Evolutionary conservation across 2,329 filamentous ascomycete species (phyloP), one percentile per base, ranked within the genome.

Genomic region (Beauveria bassiana): DNA sequence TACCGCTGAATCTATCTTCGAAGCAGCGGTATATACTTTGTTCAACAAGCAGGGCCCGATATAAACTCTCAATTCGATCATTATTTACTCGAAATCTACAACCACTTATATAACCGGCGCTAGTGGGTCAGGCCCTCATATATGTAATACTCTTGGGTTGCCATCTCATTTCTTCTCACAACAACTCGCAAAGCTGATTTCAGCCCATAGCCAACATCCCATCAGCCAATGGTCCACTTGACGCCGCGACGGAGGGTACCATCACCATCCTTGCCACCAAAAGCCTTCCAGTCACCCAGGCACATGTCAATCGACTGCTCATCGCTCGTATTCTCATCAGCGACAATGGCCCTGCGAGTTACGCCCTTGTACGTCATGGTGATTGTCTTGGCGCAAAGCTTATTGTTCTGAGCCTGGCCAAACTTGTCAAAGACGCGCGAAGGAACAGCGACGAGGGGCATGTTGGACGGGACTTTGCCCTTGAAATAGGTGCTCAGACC

Each of bases 121-220:
- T 34, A 10, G 31, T 34, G 31, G 31, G 31, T 34, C 31, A 34
- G 31, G 31, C 31, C 31, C 31, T 34, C 31, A 34, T 34, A 34
- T 34, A 34, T 14, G 31, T 10, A 14, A 14, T 34, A 47, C 54
- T 47, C 47, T 6, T 81, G 78, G 78, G 70, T 79, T 3, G 62
- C 64, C 5, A 57, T 78, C 1, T 50, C 78, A 42, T 67, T 76
- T 24, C 22, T 53, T 0, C 38, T 65, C 7, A 77, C 72, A 0
- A 66, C 12, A 5, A 34, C 4, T 34, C 10, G 14, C 31, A 34
- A 1, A 14, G 12, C 31, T 34, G 2, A 1, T 5, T 5, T 2
- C 31, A 34, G 10, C 12, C 14, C 50, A 16, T 31, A 49, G 16
- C 24, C 16, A 28, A 22, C 6, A 28, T 22, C 24, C 18, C 6